These are phyloP conservation scores for Grigorovia jiainica DNA, from an alignment of 805 yeast species.

Conservation along the genomic window DNA sequence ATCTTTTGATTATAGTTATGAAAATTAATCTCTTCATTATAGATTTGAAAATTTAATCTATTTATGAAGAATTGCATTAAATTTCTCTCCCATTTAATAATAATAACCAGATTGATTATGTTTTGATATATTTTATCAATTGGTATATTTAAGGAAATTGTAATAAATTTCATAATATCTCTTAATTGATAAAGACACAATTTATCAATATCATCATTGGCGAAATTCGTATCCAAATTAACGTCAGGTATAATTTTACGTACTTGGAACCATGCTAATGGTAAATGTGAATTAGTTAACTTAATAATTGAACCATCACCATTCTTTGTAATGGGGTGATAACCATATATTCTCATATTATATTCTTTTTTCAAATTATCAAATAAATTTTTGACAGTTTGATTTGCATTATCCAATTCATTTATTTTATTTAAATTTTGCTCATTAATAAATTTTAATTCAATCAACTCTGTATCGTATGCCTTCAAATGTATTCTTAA, in stretches of 20 bases:
- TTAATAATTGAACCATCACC: too few relatives aligned
- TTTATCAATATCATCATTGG: conserved; percentile 21
- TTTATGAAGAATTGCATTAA: conserved; percentile 26
- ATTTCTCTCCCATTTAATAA: conserved; percentile 22
- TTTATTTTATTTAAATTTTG: neutral
- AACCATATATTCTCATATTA: neutral
- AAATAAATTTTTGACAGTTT: neutral
- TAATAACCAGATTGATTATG: conserved; percentile 21
- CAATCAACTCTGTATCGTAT: neutral
- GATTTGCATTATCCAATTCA: neutral
- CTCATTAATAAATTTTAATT: neutral
- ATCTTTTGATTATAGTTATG: conserved; percentile 16
- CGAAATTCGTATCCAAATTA: conserved; percentile 4
- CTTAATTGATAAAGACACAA: conserved; percentile 26
- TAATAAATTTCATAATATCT: conserved; percentile 29
- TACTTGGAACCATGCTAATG: conserved; percentile 10
- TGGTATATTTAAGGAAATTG: conserved; percentile 27
- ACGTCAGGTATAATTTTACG: neutral
- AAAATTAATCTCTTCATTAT: conserved; percentile 21
- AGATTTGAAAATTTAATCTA: conserved; percentile 25
- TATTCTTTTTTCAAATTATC: neutral
- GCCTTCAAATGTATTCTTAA: neutral
- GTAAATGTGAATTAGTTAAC: too few relatives aligned
- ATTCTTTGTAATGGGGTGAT: neutral
- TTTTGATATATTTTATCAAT: conserved; percentile 18